Base-by-base conservation (phyloP, 2,329 filamentous ascomycete genomes). In the Trichophyton rubrum region DNA sequence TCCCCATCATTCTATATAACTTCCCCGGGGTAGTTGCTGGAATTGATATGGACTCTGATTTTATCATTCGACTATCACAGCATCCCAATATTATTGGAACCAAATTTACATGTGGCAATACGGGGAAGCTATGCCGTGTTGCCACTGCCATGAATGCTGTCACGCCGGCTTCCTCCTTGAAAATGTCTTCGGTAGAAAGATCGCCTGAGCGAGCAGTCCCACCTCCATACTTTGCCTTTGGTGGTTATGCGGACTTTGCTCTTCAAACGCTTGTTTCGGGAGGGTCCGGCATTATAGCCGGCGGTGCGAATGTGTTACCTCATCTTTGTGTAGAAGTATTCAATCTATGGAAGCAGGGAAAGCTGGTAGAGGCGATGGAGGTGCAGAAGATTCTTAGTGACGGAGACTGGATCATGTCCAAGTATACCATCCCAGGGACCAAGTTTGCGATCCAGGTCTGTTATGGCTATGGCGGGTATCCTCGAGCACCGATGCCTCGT, bases 41-140 rank as follows among this genome's bases (percentile, higher is more conserved):
- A 57, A 87, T 95, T 69, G 90, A 95, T 73, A 87, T 95, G 83
- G 89, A 93, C 79, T 91, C 87, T 62, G 90, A 95, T 71, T 80
- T 92, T 62, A 82, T 95, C 68, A 89, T 93, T 76, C 82, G 81
- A 70, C 82, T 95, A 41, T 87, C 86, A 45, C 77, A 85, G 71
- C 89, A 95, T 75, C 84, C 85, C 65, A 95, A 95, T 75, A 89
- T 95, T 68, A 78, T 90, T 64, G 90, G 90, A 64, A 90, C 89
- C 59, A 95, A 95, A 74, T 95, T 95, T 79, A 95, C 90, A 45
- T 95, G 89, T 72, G 90, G 88, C 65, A 93, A 89, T 78, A 93
- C 89, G 0, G 90, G 90, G 65, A 95, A 95, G 77, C 80, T 95
- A 65, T 91, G 89, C 11, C 85, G 90, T 41, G 88, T 95, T 4